A percentile compares a stretch with the other conserved stretches of the same genome.
Evolutionary conservation across 352 stramenopile species (phyloP).

Genomic region (Phytophthora foliorum): DNA sequence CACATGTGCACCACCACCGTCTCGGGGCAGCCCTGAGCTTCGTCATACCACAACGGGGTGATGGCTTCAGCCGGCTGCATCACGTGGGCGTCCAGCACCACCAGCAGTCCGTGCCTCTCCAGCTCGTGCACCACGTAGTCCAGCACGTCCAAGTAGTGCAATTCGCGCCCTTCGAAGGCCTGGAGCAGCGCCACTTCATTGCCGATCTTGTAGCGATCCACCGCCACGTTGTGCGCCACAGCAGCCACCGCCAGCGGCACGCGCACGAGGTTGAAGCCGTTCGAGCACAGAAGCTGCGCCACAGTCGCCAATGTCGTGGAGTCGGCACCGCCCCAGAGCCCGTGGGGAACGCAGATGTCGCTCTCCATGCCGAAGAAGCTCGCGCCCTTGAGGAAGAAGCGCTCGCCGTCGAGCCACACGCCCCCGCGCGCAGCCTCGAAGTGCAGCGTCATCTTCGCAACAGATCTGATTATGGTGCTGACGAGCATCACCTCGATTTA

Average conservation of each 20-base stretch:
- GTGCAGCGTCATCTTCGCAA: conserved; percentile 7
- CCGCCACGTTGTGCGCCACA: conserved; percentile 40
- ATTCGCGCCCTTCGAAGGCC: conserved; percentile 36
- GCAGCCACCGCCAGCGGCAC: conserved; percentile 60
- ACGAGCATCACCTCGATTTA: background rate
- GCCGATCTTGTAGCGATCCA: conserved; percentile 54
- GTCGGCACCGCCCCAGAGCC: conserved; percentile 62
- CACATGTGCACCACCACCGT: conserved; percentile 42
- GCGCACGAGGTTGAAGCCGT: conserved; percentile 66
- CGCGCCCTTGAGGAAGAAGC: conserved; percentile 63
- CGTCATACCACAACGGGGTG: conserved; percentile 56
- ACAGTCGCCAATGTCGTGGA: conserved; percentile 59
- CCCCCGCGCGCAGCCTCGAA: conserved; percentile 45
- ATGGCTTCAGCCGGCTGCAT: conserved; percentile 51
- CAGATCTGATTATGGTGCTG: conserved; percentile 26
- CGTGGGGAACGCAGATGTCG: conserved; percentile 66
- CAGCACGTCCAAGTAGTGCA: conserved; percentile 65
- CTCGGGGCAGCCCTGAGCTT: conserved; percentile 25
- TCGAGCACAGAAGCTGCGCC: conserved; percentile 39
- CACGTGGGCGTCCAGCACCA: conserved; percentile 63
- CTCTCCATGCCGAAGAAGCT: conserved; percentile 78
- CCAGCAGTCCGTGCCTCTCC: conserved; percentile 42
- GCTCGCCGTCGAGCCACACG: conserved; percentile 44
- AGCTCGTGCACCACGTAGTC: conserved; percentile 56
- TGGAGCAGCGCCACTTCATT: conserved; percentile 51